A percentile compares a stretch with the other conserved stretches of the same genome.
Conservation (phyloP, 768 basidiomycete species). For the Coprinopsis cinerea region DNA sequence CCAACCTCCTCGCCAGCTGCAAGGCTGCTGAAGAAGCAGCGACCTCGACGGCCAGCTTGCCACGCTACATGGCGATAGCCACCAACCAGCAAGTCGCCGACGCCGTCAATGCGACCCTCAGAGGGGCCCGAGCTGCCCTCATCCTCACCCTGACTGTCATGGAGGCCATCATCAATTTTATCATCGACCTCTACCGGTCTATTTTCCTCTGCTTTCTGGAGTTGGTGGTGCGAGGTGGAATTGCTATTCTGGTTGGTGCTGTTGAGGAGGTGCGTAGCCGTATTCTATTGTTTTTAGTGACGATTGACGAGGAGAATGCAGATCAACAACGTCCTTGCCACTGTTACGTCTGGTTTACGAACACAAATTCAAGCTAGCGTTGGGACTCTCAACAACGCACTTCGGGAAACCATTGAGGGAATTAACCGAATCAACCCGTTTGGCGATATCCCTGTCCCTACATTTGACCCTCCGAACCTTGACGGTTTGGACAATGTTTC, state of each 20-base stretch:
- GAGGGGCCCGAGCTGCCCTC: slow-evolving; percentile 69
- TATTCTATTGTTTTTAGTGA: neutral
- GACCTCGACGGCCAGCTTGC: slow-evolving; percentile 77
- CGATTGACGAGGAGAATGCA: slow-evolving; percentile 21
- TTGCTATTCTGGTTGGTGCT: slow-evolving; percentile 75
- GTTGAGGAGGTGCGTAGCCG: slow-evolving; percentile 65
- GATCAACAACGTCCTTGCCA: slow-evolving; percentile 68
- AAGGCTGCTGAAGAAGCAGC: slow-evolving; percentile 80
- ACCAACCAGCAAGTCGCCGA: slow-evolving; percentile 76
- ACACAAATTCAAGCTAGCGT: slow-evolving; percentile 71
- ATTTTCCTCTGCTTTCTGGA: slow-evolving; percentile 93
- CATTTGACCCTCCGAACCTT: slow-evolving; percentile 72
- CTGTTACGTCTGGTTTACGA: slow-evolving; percentile 52
- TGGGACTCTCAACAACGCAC: slow-evolving; percentile 57
- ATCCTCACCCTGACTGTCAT: slow-evolving; percentile 73
- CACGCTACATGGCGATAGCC: slow-evolving; percentile 80
- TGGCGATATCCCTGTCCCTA: slow-evolving; percentile 58
- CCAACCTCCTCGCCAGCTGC: slow-evolving; percentile 76
- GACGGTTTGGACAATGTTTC: slow-evolving; percentile 69
- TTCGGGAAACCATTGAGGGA: slow-evolving; percentile 54
- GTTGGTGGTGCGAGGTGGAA: slow-evolving; percentile 74
- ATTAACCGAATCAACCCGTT: slow-evolving; percentile 79
- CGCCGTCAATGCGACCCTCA: slow-evolving; percentile 73
- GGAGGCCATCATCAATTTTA: slow-evolving; percentile 86
- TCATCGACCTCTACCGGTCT: slow-evolving; percentile 88